Base-by-base conservation (phyloP, 202 grass and related monocot species). In the Panicum virgatum region DNA sequence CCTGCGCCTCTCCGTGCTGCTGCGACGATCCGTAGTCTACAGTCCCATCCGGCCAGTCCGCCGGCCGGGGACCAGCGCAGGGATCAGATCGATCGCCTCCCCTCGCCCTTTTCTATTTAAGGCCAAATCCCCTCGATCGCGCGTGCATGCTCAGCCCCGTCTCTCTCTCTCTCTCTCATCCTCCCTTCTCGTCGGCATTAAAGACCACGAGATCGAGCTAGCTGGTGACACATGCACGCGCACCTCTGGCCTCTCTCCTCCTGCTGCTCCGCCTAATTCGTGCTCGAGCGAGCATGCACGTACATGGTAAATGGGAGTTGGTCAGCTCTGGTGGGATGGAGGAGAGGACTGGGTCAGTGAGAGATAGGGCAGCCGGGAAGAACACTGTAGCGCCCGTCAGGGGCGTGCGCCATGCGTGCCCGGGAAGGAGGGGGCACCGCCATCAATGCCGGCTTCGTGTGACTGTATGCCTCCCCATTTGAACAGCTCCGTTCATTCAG, bases 21-120 rank as follows among this genome's bases (percentile, higher is more conserved):
- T 60, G 20, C 77, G 2, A 11, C 10, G 42, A 54, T 85, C 71
- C 56, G 84, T 62, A 50, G 68, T 30, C 77, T 87, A 94, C 88
- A 86, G 73, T 83, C 38, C 61, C 89, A 81, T 85, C 84, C 66
- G 27, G 72, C 74, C 69, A 43, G 72, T 63, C 78, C 69, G 67
- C 87, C 77, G 71, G 62, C 68, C 75, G 67, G 88, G 91, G 89
- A 94, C 92, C 92, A 91, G 86, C 25, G 73, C 75, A 66, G 86
- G 18, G 16, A 88, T 80, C 85, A 48, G 8, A 88, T 75, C 80
- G 32, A 34, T 46, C 9, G 19, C 36, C 77, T 26, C 42, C 29
- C 40, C 83, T 9, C 48, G 66, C 67, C 46, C 74, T 72, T 79
- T 90, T 75, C 79, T 86, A 90, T 90, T 83, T 83, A 86, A 78